Conservation (phyloP, 345 rosid species). For the Salix viminalis region DNA sequence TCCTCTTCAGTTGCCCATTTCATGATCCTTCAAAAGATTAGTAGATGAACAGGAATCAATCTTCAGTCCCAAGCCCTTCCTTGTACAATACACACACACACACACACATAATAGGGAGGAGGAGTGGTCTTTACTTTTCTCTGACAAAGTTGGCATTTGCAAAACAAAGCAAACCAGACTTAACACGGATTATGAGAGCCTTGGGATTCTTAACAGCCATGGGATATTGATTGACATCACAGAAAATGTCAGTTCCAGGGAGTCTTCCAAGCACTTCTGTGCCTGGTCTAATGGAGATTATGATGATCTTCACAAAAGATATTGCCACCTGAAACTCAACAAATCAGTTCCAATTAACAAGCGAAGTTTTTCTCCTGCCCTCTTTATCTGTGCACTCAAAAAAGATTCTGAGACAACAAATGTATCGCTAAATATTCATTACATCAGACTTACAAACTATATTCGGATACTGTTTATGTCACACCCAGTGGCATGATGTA, state of each 20-base stretch:
- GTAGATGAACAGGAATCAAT: not conserved
- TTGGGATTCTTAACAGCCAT: conserved; percentile 62
- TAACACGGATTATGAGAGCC: conserved; percentile 51
- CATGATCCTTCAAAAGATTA: conserved; percentile 43
- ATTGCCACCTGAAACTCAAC: conserved; percentile 46
- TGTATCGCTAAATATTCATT: not conserved
- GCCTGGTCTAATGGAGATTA: conserved; percentile 67
- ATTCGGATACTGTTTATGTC: not conserved
- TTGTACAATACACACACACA: too few species aligned
- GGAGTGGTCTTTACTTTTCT: conserved; percentile 44
- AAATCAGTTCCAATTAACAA: not conserved
- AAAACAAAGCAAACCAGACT: conserved; percentile 78
- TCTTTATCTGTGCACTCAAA: not conserved
- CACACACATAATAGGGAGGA: too few species aligned
- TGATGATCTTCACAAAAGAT: conserved; percentile 73
- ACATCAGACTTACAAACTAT: not conserved
- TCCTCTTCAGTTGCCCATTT: conserved; percentile 37
- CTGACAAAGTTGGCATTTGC: conserved; percentile 73
- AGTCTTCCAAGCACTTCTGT: conserved; percentile 62
- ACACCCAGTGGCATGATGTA: not conserved
- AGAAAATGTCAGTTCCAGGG: conserved; percentile 55
- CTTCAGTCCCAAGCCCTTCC: too few species aligned
- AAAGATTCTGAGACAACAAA: not conserved
- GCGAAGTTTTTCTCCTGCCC: not conserved
- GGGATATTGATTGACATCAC: conserved; percentile 69